These are phyloP conservation scores for Bassia scoparia DNA, from an alignment of 148 eudicot genomes.

Conservation along the genomic window DNA sequence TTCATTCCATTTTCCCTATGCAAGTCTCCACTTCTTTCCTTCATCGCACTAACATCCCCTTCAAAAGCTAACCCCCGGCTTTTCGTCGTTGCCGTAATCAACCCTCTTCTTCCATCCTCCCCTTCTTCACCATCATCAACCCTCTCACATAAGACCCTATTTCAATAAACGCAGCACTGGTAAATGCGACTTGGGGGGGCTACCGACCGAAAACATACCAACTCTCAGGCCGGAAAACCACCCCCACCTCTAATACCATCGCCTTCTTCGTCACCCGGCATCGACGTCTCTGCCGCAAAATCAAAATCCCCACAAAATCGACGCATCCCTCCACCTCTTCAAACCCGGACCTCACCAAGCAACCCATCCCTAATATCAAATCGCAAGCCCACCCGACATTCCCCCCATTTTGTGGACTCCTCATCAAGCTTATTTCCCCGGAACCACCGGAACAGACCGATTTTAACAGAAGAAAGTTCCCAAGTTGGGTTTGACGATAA, in stretches of 20 bases:
- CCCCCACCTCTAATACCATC: slow-evolving; percentile 40
- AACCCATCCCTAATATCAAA: slow-evolving; percentile 33
- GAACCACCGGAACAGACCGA: slow-evolving; percentile 28
- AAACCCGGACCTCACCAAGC: slow-evolving; percentile 21
- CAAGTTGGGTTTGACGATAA: slow-evolving; percentile 65
- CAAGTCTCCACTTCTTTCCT: slow-evolving; percentile 61
- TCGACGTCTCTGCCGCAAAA: slow-evolving; percentile 59
- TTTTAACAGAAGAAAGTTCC: slow-evolving; percentile 72
- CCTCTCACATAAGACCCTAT: slow-evolving; percentile 74
- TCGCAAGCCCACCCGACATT: slow-evolving; percentile 29
- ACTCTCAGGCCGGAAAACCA: slow-evolving; percentile 29
- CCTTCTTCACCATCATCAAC: slow-evolving; percentile 56
- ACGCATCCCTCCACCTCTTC: slow-evolving; percentile 35
- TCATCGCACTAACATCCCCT: slow-evolving; percentile 66
- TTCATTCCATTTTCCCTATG: slow-evolving; percentile 65
- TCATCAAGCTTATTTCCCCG: slow-evolving; percentile 12
- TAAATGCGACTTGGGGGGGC: slow-evolving; percentile 23
- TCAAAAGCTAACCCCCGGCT: slow-evolving; percentile 49
- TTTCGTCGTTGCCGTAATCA: slow-evolving; percentile 24
- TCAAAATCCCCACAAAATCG: slow-evolving; percentile 47
- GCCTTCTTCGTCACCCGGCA: slow-evolving; percentile 37
- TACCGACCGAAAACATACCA: slow-evolving; percentile 13
- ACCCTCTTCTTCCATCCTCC: slow-evolving; percentile 16
- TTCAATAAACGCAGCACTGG: slow-evolving; percentile 67
- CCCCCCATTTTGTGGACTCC: slow-evolving; percentile 21